phyloP scores from a whole-genome alignment of 805 yeast species.

The Candida loeiensis region DNA sequence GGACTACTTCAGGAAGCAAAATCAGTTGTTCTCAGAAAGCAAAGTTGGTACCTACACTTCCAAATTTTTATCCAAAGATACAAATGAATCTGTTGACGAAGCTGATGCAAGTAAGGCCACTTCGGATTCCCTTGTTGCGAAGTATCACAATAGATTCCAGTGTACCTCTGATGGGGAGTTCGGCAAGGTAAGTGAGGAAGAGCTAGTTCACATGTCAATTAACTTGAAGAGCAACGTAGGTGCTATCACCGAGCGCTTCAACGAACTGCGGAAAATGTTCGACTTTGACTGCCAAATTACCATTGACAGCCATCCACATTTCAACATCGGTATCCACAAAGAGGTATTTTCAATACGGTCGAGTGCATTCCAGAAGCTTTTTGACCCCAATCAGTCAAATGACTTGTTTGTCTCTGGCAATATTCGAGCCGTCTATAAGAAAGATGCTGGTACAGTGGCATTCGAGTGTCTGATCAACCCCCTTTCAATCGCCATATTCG shows the following conservation, averaged over 20 bases:
- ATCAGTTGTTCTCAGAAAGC: conserved; percentile 36
- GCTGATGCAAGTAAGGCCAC: not conserved
- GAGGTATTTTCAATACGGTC: conserved; percentile 32
- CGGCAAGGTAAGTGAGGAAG: not conserved
- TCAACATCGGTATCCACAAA: conserved; percentile 35
- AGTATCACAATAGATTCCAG: conserved; percentile 4
- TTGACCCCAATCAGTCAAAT: conserved; percentile 16
- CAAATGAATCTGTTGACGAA: too few species aligned
- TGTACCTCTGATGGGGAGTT: not conserved
- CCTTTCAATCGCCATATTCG: conserved; percentile 37
- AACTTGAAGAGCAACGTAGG: conserved; percentile 1
- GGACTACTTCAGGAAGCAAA: conserved; percentile 34
- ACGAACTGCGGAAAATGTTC: conserved; percentile 15
- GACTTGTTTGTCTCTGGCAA: conserved; percentile 22
- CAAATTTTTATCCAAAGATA: conserved; percentile 16
- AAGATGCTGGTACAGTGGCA: conserved; percentile 12
- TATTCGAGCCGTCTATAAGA: conserved; percentile 22
- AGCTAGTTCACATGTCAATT: not conserved
- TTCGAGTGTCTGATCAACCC: conserved; percentile 26
- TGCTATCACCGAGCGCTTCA: not conserved
- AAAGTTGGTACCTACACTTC: conserved; percentile 27
- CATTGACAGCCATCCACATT: conserved; percentile 19
- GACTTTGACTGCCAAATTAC: conserved; percentile 35
- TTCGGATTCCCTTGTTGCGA: conserved; percentile 2
- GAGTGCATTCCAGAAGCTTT: conserved; percentile 20